phyloP scores from a whole-genome alignment of 352 stramenopile genomes.

The Globisporangium polare region DNA sequence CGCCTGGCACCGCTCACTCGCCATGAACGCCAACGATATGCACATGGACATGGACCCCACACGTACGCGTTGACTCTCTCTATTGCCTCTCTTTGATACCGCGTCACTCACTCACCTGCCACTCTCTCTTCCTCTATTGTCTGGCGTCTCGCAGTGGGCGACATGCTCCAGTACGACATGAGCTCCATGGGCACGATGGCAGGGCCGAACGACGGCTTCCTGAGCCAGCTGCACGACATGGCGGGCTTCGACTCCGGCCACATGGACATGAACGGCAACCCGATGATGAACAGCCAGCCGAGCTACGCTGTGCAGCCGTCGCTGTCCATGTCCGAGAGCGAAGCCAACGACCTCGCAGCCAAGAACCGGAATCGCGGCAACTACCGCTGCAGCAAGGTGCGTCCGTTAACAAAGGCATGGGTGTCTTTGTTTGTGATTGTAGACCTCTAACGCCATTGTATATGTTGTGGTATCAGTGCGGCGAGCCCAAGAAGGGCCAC shows the following conservation, averaged over 20 bases:
- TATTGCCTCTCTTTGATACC: background rate
- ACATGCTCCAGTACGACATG: conserved; percentile 58
- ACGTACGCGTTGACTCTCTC: conserved; percentile 16
- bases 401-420: background rate
- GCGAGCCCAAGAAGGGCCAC: conserved; percentile 84
- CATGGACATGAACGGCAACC: background rate
- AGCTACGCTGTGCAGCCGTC: conserved; percentile 10
- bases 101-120: background rate
- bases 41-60: conserved; percentile 29
- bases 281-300: background rate
- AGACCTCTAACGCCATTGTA: background rate
- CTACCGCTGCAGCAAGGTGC: conserved; percentile 82
- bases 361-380: conserved; percentile 85
- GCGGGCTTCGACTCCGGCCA: conserved; percentile 8
- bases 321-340: conserved; percentile 8
- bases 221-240: conserved; percentile 54
- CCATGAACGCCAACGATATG: conserved; percentile 29
- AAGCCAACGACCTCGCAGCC: conserved; percentile 36
- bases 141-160: conserved; percentile 24
- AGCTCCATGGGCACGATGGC: conserved; percentile 39
- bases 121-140: background rate
- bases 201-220: conserved; percentile 31
- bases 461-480: conserved; percentile 35
- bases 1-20: background rate
- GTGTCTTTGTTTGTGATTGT: background rate